These are phyloP conservation scores for Pyrus communis DNA, from an alignment of 306 rosid genomes.

Conservation along the genomic window DNA sequence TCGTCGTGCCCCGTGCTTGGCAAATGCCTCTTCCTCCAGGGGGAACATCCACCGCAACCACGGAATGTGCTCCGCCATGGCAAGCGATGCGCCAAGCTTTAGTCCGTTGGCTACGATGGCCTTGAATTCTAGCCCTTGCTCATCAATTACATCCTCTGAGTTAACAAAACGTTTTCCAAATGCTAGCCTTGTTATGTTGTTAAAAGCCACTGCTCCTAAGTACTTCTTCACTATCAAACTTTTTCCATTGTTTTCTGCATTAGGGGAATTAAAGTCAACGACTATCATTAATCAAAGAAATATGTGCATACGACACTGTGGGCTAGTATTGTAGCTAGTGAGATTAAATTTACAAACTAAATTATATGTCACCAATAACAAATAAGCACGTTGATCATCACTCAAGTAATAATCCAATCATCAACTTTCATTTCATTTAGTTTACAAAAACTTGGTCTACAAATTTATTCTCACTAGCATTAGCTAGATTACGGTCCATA, in stretches of 20 bases:
- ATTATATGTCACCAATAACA: too few species aligned
- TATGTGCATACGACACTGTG: too few species aligned
- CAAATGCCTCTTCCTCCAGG: conserved; percentile 72
- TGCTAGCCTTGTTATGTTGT: conserved; percentile 82
- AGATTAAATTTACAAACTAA: too few species aligned
- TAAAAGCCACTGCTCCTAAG: conserved; percentile 78
- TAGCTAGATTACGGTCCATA: too few species aligned
- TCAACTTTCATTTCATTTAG: too few species aligned
- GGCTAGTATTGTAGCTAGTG: too few species aligned
- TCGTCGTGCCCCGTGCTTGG: conserved; percentile 64
- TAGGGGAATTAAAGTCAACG: neutral
- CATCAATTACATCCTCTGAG: conserved; percentile 55
- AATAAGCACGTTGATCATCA: too few species aligned
- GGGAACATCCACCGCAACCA: conserved; percentile 95
- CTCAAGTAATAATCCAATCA: too few species aligned
- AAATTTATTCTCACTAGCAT: too few species aligned
- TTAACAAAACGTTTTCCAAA: conserved; percentile 83
- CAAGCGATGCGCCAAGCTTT: conserved; percentile 73
- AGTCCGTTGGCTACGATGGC: conserved; percentile 58
- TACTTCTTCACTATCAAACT: conserved; percentile 41
- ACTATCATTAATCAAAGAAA: too few species aligned
- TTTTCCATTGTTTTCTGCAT: conserved; percentile 45
- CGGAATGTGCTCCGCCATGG: conserved; percentile 77
- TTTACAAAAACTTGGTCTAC: too few species aligned
- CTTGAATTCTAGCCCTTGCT: conserved; percentile 72